Base-by-base conservation (phyloP, 352 stramenopile genomes). In the Pythium angustatum region DNA sequence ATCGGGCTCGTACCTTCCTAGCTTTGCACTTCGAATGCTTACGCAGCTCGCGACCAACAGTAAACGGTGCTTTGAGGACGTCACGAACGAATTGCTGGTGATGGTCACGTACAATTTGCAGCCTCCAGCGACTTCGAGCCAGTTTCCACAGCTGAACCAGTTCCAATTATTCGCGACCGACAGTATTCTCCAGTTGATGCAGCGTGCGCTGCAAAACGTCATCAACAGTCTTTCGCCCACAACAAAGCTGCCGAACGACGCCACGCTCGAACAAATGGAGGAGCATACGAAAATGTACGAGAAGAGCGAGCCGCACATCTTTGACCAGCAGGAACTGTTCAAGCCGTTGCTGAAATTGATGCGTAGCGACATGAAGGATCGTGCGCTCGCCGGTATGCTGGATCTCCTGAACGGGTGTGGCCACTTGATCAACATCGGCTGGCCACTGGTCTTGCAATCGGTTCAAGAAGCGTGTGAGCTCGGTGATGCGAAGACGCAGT, bases 161-260 rank as follows among this genome's bases (percentile, higher is more conserved):
- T 91, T 93, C 26, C 87, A 95, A 71, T 53, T 85, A 14, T 88
- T 88, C 22, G 83, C 81, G 34, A 93, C 85, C 17, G 87, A 95
- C 27, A 86, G 74, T 30, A 87, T 92, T n/a, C 55, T 95, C 7
- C 81, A 88, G 50, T 67, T 95, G 4, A 90, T 93, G 78, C 81
- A 93, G 41, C 81, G 73, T 10, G 87, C 84, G 8, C 68, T 95
- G 33, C 73, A 81, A 56, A 82, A 83, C 30, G 59, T 75, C 6
- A 79, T 88, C 22, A 90, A 88, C 55, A 87, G 79, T 61, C 24
- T 88, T 3, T 87, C 78, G 7, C 74, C 78, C 0, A 85, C 69
- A 2, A 69, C 71, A 1, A 85, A 79, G 30, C 52, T 75, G 8
- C 62, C 73, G n/a, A 77, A 63, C n/a, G 63, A 77, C 28, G 66